Evolutionary conservation across 306 rosid species (phyloP), one percentile per base, ranked within the genome.

Genomic region (Citrullus mucosospermus): DNA sequence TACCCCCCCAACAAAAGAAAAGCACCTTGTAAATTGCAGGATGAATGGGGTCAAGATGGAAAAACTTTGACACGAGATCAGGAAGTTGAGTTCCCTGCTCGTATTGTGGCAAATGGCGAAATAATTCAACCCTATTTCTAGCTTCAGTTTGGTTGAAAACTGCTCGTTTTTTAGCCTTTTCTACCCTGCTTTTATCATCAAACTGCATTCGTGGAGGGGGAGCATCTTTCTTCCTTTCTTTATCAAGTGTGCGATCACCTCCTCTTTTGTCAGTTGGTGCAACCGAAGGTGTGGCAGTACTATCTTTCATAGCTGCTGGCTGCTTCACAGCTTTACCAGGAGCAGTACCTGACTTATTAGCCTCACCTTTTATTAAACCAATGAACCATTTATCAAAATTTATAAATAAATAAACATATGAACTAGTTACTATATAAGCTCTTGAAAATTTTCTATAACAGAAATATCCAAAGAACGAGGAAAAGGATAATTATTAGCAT

Each of bases 101-200:
- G 77, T 89, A 91, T 81, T 93, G 98, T 79, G 97, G 97, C 90
- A 93, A 84, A 85, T 93, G 97, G 77, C 84, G 88, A 85, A 93
- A 93, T 76, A 93, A 78, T 82, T 91, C 96, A 81, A 90, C 97
- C 86, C 91, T 85, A 79, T 90, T 91, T 83, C 81, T 86, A 32
- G 91, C 92, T 87, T 91, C 96, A 66, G 89, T 88, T 88, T 89
- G 96, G 84, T 85, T 84, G 73, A 91, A 88, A 78, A 90, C 81
- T 18, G 97, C 87, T 61, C 91, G 90, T 82, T 83, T 90, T 85
- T 89, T 93, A 50, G 93, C 96, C 86, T 85, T 93, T 34, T 88
- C 96, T 77, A 90, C 90, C 80, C 96, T 83, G 58, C 17, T 82
- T 84, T 85, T 85, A 79, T 89, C 96, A 80, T 91, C 98, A 87